Evolutionary conservation across 345 rosid species (phyloP).

Genomic region (Salix caprea): DNA sequence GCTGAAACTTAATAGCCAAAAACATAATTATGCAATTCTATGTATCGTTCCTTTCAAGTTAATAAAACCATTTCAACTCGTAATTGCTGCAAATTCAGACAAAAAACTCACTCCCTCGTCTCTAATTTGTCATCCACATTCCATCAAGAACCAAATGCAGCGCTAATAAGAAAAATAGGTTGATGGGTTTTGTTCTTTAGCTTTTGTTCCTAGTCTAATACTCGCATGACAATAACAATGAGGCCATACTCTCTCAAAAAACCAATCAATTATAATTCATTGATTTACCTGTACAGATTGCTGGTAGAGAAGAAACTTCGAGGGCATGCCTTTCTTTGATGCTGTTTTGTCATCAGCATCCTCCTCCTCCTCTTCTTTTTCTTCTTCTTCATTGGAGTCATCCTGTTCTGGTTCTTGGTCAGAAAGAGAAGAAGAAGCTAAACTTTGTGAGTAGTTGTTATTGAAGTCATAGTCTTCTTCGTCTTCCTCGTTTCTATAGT

Average conservation of each 20-base stretch:
- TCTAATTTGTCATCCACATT: background rate
- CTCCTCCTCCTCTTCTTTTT: constrained; percentile 26
- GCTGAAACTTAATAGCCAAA: too few relatives aligned
- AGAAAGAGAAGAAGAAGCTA: constrained; percentile 23
- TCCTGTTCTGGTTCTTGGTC: constrained; percentile 16
- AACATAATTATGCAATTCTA: too few relatives aligned
- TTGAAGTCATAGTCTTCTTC: constrained; percentile 29
- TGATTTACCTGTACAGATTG: constrained; percentile 69
- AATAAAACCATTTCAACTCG: too few relatives aligned
- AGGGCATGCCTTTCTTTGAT: constrained; percentile 47
- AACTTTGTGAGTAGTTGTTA: constrained; percentile 10
- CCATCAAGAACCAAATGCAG: background rate
- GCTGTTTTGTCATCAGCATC: constrained; percentile 17
- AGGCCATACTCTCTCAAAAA: too few relatives aligned
- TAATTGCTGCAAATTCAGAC: background rate
- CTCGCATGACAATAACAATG: too few relatives aligned
- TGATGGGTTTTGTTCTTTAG: background rate
- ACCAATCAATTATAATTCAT: too few relatives aligned
- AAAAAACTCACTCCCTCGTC: background rate
- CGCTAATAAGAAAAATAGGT: background rate
- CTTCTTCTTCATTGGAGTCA: constrained; percentile 20
- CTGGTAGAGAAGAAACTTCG: constrained; percentile 76
- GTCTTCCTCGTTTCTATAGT: constrained; percentile 21
- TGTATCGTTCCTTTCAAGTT: too few relatives aligned
- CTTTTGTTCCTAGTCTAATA: too few relatives aligned